Base-by-base conservation (phyloP, 345 rosid genomes). In the thale cress (Arabidopsis thaliana) region DNA sequence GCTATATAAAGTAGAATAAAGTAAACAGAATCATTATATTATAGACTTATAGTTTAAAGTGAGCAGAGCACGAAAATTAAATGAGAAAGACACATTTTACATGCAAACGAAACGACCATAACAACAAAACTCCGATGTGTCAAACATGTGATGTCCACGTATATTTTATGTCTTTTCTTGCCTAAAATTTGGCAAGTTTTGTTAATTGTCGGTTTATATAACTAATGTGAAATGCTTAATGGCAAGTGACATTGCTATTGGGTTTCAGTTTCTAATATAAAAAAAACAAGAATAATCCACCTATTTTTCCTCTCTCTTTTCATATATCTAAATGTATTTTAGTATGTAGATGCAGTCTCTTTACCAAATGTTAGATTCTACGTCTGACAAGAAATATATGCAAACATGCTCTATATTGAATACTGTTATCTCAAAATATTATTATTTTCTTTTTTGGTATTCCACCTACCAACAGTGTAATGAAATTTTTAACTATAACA, bases 121-220 rank as follows among this genome's bases (percentile, higher is more conserved):
- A 64, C 62, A 34, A 65, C 50, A 49, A 20, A 71, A 64, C 63
- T 51, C 61, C 33, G 61, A 71, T 33, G 77, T 78, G 64, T n/a
- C 81, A 59, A 78, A 65, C 73, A 78, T 71, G 81, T 72, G 81
- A 72, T 59, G 56, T 65, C 72, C 72, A 70, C 76, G 61, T 70
- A 77, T 24, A 7, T 42, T n/a, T 28, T 40, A 77, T 70, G 77
- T 78, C 73, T 51, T 71, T 65, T 78, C 55, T 65, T 20, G 77
- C 71, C 68, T 71, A 57, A 71, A 65, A 36, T 63, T 71, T 49
- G 67, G 76, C 42, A 69, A 45, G 22, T 56, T 62, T 62, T 77
- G 65, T 65, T 71, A 65, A 78, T 32, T 72, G 76, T 63, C 80
- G 24, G 51, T 48, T 71, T 46, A 55, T 34, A 34, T 69, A 56